A percentile compares a stretch with the other conserved stretches of the same genome.
phyloP scores from a whole-genome alignment of 768 basidiomycete genomes.

The Lentinula aciculospora region DNA sequence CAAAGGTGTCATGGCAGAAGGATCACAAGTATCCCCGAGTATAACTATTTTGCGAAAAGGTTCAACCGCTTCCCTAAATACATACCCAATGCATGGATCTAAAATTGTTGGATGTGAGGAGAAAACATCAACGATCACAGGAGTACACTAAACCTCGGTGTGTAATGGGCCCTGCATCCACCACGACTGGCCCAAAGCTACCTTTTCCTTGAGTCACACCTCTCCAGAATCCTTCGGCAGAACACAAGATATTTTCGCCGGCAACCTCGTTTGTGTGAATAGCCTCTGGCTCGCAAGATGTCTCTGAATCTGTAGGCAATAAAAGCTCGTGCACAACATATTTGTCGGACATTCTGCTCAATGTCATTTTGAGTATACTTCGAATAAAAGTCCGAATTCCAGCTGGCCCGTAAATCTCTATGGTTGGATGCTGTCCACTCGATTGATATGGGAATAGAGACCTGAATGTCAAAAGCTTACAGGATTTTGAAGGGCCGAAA shows the following conservation, averaged over 20 bases:
- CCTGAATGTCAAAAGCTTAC: conserved; percentile 8
- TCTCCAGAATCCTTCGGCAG: conserved; percentile 57
- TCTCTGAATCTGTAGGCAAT: conserved; percentile 42
- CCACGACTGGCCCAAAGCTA: conserved; percentile 35
- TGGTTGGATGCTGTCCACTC: conserved; percentile 30
- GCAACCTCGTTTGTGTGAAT: conserved; percentile 60
- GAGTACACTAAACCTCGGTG: conserved; percentile 56
- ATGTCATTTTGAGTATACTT: conserved; percentile 61
- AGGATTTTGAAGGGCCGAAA: conserved; percentile 11
- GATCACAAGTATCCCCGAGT: conserved; percentile 74
- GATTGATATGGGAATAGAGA: not conserved
- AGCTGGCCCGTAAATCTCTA: conserved; percentile 77
- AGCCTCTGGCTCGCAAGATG: conserved; percentile 41
- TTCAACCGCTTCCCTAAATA: conserved; percentile 52
- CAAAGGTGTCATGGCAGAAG: conserved; percentile 52
- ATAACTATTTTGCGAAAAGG: conserved; percentile 62
- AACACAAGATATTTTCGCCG: conserved; percentile 54
- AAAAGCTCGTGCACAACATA: conserved; percentile 82
- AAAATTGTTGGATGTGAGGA: not conserved
- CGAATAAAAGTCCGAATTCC: conserved; percentile 76
- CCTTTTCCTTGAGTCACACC: conserved; percentile 38
- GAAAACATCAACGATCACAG: not conserved
- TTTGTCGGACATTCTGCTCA: conserved; percentile 49
- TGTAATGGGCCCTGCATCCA: conserved; percentile 70
- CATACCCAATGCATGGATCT: conserved; percentile 80